Evolutionary conservation across 2,329 filamentous ascomycete species (phyloP), one percentile per base, ranked within the genome.

Genomic region (Lecanosticta acicola): DNA sequence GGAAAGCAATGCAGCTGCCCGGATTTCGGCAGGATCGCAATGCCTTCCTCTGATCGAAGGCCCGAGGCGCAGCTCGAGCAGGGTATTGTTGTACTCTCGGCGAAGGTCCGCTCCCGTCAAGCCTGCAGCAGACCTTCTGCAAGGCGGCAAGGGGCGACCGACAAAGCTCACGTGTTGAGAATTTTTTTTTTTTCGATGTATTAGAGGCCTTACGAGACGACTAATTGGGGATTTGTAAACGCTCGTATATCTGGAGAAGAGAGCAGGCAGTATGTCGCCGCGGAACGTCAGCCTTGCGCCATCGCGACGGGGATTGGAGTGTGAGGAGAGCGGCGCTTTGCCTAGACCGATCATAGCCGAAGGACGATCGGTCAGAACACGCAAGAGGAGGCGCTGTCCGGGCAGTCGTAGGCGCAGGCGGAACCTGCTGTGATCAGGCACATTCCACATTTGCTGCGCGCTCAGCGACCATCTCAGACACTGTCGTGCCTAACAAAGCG

Each of bases 91-190:
- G 24, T 29, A 11, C 24, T 34, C 34, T 33, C 50, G 46, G 46
- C n/a, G 29, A 19, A 40, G 20, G 46, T 41, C 41, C 32, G 26
- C 19, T 19, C 21, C 46, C 50, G 50, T 4, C n/a, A 17, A 40
- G 38, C 41, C 47, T 47, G 46, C 44, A 46, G 41, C 26, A 33
- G 29, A 42, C 46, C 46, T 46, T 47, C 33, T 45, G 32, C 48
- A n/a, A 3, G 11, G 13, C 2, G 24, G 33, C 7, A 14, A 26
- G 13, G n/a, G 5, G 2, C n/a, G 29, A 11, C 39, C 38, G 39
- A 39, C 40, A 17, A 29, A 11, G 24, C 5, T 29, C 39, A 39
- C 39, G 18, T 35, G 45, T 20, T 29, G 5, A 29, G 11, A 29
- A 29, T 29, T n/a, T n/a, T n/a, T n/a, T n/a, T n/a, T n/a, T n/a